Evolutionary conservation across 805 yeast species (phyloP).

Genomic region (Candida manassasensis): DNA sequence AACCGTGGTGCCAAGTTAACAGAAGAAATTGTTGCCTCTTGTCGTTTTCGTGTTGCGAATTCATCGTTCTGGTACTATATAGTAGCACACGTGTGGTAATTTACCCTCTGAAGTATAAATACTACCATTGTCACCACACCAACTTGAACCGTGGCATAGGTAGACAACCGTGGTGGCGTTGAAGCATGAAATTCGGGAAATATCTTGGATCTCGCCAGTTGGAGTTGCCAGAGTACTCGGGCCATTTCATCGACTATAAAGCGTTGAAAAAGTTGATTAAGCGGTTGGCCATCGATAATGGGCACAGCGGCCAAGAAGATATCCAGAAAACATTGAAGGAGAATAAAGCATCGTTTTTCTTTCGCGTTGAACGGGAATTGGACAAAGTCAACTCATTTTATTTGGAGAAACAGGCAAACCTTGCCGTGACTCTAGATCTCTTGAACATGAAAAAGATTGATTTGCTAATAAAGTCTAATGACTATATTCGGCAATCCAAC

Average conservation of each 20-base stretch:
- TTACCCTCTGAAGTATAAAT: no score
- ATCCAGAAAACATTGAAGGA: slow-evolving; percentile 60
- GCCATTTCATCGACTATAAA: slow-evolving; percentile 91
- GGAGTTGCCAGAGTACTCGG: slow-evolving; percentile 92
- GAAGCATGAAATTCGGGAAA: slow-evolving; percentile 82
- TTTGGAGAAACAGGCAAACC: slow-evolving; percentile 83
- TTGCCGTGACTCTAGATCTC: slow-evolving; percentile 73
- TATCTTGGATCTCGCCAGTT: slow-evolving; percentile 90
- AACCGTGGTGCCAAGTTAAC: no score
- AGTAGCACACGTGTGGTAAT: no score
- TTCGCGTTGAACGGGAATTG: slow-evolving; percentile 86
- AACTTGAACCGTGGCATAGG: no score
- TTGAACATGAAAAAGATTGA: slow-evolving; percentile 66
- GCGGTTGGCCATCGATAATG: slow-evolving; percentile 48
- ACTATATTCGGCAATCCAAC: slow-evolving; percentile 6
- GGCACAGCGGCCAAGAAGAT: slow-evolving; percentile 21
- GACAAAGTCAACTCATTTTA: slow-evolving; percentile 95
- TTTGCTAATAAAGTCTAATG: slow-evolving; percentile 25
- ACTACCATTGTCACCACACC: no score
- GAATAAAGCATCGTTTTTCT: slow-evolving; percentile 84
- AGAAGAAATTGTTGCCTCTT: no score
- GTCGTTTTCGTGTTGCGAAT: no score
- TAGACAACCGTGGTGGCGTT: no score
- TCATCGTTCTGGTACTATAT: no score
- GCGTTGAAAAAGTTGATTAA: slow-evolving; percentile 89